A percentile compares a stretch with the other conserved stretches of the same genome.
Conservation (phyloP, 179 eudicot species). For the Silene noctiflora region DNA sequence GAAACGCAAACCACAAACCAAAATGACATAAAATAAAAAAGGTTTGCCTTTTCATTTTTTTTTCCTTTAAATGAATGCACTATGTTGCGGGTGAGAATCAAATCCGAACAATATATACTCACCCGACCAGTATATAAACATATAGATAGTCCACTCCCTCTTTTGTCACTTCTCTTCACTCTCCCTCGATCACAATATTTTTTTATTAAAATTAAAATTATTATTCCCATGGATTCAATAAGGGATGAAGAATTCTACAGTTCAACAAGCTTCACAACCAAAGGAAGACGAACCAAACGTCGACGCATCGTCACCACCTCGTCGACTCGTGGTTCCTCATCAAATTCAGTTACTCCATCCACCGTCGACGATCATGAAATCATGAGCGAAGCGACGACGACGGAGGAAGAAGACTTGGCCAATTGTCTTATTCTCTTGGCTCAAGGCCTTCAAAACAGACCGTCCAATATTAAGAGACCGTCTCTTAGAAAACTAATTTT, state of each 20-base stretch:
- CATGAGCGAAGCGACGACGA: constrained; percentile 24
- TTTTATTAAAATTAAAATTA: too few species aligned
- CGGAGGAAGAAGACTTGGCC: constrained; percentile 67
- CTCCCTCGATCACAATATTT: neutral
- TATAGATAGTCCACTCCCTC: too few species aligned
- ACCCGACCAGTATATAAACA: too few species aligned
- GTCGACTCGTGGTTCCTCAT: too few species aligned
- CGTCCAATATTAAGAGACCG: neutral
- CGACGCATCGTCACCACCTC: constrained; percentile 19
- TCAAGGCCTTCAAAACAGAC: constrained; percentile 29
- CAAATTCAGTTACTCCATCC: constrained; percentile 5
- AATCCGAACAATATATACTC: too few species aligned
- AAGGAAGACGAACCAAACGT: constrained; percentile 30
- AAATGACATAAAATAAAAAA: too few species aligned
- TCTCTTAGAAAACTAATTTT: constrained; percentile 3
- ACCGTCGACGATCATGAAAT: constrained; percentile 17
- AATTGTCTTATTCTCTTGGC: constrained; percentile 59
- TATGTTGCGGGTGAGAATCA: too few species aligned
- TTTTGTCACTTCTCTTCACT: neutral
- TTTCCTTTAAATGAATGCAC: too few species aligned
- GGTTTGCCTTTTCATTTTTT: too few species aligned
- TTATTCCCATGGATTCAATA: constrained; percentile 22
- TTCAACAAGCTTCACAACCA: constrained; percentile 22
- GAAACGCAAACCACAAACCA: too few species aligned
- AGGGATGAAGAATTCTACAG: constrained; percentile 20